A percentile compares a stretch with the other conserved stretches of the same genome.
phyloP scores from a whole-genome alignment of 106 monocot genomes.

The Phalaenopsis aphrodite region DNA sequence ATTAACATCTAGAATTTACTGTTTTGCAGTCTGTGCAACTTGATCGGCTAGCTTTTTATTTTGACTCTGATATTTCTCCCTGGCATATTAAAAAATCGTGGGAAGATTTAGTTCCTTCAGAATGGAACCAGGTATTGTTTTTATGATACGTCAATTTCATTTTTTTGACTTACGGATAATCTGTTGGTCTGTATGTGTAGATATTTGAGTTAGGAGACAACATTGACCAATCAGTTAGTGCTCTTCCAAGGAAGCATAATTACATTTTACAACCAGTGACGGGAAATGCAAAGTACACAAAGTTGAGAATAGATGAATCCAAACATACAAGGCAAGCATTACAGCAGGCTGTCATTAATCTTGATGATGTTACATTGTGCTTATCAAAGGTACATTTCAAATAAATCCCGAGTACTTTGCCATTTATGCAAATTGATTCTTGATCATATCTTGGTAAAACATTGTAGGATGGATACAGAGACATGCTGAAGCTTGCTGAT shows the following conservation, averaged over 20 bases:
- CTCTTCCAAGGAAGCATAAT: slow-evolving; percentile 39
- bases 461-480: slow-evolving; percentile 84
- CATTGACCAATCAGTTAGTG: slow-evolving; percentile 17
- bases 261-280: slow-evolving; percentile 90
- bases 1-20: slow-evolving; percentile 2
- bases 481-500: slow-evolving; percentile 89
- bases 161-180: slow-evolving; percentile 1
- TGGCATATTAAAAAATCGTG: slow-evolving; percentile 77
- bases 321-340: slow-evolving; percentile 58
- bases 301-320: slow-evolving; percentile 51
- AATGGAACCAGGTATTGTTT: slow-evolving; percentile 76
- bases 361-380: slow-evolving; percentile 89
- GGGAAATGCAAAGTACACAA: slow-evolving; percentile 84
- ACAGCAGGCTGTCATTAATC: slow-evolving; percentile 69
- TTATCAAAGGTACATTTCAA: slow-evolving; percentile 68
- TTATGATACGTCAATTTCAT: neutral
- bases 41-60: slow-evolving; percentile 82
- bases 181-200: slow-evolving; percentile 17
- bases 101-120: slow-evolving; percentile 73
- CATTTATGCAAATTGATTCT: neutral
- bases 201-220: slow-evolving; percentile 62
- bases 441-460: neutral
- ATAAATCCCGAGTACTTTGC: neutral
- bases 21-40: slow-evolving; percentile 86
- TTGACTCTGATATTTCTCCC: slow-evolving; percentile 82